Conservation (phyloP, 257 asterid species). For the Solanum gandarillasii region DNA sequence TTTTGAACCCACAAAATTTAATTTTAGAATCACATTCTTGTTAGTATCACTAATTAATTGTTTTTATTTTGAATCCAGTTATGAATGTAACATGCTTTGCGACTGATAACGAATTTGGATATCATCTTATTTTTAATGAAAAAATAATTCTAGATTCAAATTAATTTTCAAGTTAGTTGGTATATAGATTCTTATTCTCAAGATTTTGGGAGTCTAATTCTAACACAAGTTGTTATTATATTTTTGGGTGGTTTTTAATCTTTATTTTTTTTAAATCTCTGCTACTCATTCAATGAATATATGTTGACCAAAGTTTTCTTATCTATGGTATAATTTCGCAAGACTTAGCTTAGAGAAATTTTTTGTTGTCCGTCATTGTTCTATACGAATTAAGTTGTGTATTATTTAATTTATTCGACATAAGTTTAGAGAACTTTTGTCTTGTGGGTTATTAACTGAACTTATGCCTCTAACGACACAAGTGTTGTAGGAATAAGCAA, state of each 20-base stretch:
- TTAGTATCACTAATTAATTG: too few species aligned
- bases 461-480: background rate
- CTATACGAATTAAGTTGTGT: background rate
- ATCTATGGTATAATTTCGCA: background rate
- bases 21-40: too few species aligned
- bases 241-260: background rate
- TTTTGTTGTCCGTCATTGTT: background rate
- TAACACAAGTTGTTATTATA: background rate
- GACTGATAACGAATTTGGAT: too few species aligned
- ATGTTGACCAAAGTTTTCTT: background rate
- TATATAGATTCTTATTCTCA: background rate
- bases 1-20: too few species aligned
- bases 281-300: background rate
- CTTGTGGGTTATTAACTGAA: background rate
- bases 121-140: too few species aligned
- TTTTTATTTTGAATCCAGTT: too few species aligned
- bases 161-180: background rate
- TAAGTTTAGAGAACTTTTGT: too few species aligned
- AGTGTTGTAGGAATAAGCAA: background rate
- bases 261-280: too few species aligned
- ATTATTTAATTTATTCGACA: background rate
- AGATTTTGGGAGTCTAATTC: background rate
- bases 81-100: too few species aligned
- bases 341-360: background rate
- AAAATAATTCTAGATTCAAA: background rate